Conservation (phyloP, 345 rosid genomes). For the Alliaria petiolata region DNA sequence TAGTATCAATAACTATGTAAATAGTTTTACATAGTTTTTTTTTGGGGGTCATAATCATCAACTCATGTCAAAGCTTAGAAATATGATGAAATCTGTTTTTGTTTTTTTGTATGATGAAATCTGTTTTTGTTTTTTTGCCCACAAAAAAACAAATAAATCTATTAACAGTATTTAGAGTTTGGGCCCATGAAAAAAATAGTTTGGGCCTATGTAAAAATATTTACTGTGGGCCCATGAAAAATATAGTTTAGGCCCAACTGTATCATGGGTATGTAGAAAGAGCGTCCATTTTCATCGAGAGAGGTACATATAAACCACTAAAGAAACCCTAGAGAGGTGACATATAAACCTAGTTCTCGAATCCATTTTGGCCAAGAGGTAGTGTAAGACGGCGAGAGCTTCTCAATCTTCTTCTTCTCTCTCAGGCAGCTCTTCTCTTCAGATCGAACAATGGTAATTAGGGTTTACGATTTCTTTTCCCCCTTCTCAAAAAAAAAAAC, state of each 20-base stretch:
- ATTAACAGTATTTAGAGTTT: too few species aligned
- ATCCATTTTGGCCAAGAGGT: not conserved
- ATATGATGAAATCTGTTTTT: too few species aligned
- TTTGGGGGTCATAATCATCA: too few species aligned
- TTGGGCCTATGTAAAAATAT: too few species aligned
- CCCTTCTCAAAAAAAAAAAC: not conserved
- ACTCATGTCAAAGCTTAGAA: too few species aligned
- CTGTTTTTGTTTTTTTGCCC: too few species aligned
- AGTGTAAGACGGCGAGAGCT: not conserved
- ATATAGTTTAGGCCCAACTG: not conserved
- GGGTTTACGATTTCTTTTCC: not conserved
- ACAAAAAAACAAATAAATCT: too few species aligned
- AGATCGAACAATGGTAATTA: slow-evolving; percentile 1
- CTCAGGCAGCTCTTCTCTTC: not conserved
- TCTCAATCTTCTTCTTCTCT: not conserved
- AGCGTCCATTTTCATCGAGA: not conserved
- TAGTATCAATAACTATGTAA: too few species aligned
- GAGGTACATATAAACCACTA: not conserved
- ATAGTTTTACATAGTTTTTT: too few species aligned
- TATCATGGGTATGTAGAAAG: not conserved
- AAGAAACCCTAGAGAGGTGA: slow-evolving; percentile 7
- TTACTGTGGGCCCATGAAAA: not conserved
- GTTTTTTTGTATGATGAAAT: too few species aligned
- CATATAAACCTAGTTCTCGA: too few species aligned
- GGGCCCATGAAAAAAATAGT: not conserved